Evolutionary conservation across 2,329 filamentous ascomycete species (phyloP).

Genomic region (Arthrobotrys iridis): DNA sequence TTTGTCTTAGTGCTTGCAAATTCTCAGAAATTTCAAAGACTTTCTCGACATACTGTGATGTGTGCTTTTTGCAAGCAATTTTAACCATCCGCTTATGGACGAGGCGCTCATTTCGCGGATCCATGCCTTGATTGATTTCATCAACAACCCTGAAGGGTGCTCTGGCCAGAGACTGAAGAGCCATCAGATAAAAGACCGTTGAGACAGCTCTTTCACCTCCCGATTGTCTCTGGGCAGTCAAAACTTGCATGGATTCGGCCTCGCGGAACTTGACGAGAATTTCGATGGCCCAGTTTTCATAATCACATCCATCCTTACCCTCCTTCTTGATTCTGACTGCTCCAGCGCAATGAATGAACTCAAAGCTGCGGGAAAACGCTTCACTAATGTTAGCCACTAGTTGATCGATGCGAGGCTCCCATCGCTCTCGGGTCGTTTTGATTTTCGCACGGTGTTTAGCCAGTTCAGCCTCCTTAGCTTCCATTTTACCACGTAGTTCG

Average conservation of each 20-base stretch:
- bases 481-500: slow-evolving; percentile 70
- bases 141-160: slow-evolving; percentile 98
- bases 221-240: slow-evolving; percentile 92
- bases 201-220: slow-evolving; percentile 95
- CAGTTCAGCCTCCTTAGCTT: slow-evolving; percentile 68
- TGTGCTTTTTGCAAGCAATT: slow-evolving; percentile 86
- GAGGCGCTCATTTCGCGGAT: slow-evolving; percentile 96
- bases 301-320: slow-evolving; percentile 71
- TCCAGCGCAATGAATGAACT: slow-evolving; percentile 91
- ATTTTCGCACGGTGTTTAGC: slow-evolving; percentile 70
- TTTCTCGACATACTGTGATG: slow-evolving; percentile 65
- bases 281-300: slow-evolving; percentile 91
- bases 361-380: slow-evolving; percentile 91
- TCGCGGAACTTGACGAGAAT: slow-evolving; percentile 97
- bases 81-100: slow-evolving; percentile 98
- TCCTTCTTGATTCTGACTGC: slow-evolving; percentile 90
- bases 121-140: slow-evolving; percentile 99
- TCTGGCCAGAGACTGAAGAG: slow-evolving; percentile 89
- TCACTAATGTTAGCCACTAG: slow-evolving; percentile 84
- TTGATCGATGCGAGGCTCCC: slow-evolving; percentile 84
- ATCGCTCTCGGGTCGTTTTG: slow-evolving; percentile 72
- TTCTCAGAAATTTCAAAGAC: neutral
- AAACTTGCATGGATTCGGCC: slow-evolving; percentile 81
- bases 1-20: neutral
- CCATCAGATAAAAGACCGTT: slow-evolving; percentile 99